Evolutionary conservation across 148 eudicot genomes (phyloP).

Genomic region (Euryodendron excelsum): DNA sequence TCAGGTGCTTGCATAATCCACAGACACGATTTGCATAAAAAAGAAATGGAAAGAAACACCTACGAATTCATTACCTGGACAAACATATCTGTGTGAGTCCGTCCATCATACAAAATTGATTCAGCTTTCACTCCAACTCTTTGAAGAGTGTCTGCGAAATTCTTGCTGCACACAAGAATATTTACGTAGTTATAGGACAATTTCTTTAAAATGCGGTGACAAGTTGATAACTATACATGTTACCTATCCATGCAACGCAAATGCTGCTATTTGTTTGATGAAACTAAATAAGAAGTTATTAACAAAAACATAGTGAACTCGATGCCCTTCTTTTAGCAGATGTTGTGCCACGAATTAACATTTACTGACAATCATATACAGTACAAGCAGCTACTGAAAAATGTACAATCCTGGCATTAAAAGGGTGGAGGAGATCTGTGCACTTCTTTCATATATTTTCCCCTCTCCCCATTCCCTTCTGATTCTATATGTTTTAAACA

Average conservation of each 20-base stretch:
- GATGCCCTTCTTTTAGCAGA: background rate
- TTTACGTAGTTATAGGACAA: background rate
- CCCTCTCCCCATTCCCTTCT: too few species aligned
- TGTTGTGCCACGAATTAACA: too few species aligned
- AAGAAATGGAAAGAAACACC: background rate
- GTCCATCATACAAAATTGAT: conserved; percentile 73
- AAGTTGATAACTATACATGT: background rate
- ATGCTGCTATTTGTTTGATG: background rate
- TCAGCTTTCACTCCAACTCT: conserved; percentile 77
- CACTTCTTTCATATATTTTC: too few species aligned
- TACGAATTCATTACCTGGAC: conserved; percentile 66
- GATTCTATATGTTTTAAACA: background rate
- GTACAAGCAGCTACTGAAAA: too few species aligned
- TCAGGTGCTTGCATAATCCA: background rate
- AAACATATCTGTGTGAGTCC: conserved; percentile 93
- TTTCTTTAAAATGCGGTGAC: background rate
- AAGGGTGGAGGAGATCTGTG: too few species aligned
- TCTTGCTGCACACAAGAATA: conserved; percentile 43
- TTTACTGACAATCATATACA: too few species aligned
- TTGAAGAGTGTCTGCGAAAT: conserved; percentile 71
- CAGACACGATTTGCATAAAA: background rate
- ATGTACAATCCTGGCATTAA: too few species aligned
- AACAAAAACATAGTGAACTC: background rate
- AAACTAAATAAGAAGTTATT: background rate
- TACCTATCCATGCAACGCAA: background rate